Conservation (phyloP, 495 filamentous ascomycete species). For the Rostrohypoxylon terebratum region DNA sequence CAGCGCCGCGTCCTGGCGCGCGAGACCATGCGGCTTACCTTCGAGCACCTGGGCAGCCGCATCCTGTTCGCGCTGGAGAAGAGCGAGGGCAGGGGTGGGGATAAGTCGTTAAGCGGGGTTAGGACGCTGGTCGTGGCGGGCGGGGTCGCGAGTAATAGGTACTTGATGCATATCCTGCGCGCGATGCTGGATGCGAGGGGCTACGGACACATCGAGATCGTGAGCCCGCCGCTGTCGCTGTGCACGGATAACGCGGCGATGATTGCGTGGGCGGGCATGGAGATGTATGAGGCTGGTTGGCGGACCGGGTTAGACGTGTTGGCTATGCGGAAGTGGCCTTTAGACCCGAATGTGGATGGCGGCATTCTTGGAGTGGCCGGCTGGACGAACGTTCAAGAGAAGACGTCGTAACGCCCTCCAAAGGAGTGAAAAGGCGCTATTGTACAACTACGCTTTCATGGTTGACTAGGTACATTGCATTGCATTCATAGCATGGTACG, state of each 20-base stretch:
- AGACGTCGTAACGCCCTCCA: constrained; percentile 16
- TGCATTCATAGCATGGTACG: constrained; percentile 13
- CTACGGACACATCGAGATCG: constrained; percentile 69
- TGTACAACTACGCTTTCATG: constrained; percentile 15
- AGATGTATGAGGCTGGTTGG: constrained; percentile 90
- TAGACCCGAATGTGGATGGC: constrained; percentile 71
- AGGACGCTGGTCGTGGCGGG: constrained; percentile 83
- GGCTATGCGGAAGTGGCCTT: constrained; percentile 78
- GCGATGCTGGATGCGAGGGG: constrained; percentile 72
- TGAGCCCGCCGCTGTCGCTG: constrained; percentile 77
- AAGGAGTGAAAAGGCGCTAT: constrained; percentile 1
- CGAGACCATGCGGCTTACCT: constrained; percentile 79
- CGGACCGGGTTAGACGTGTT: constrained; percentile 67
- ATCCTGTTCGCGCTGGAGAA: constrained; percentile 71
- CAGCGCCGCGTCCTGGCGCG: constrained; percentile 75
- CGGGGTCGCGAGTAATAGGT: constrained; percentile 87
- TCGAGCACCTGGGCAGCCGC: constrained; percentile 85
- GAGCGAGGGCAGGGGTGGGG: background rate
- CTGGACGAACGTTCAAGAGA: constrained; percentile 47
- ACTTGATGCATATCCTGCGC: constrained; percentile 75
- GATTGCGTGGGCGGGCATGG: constrained; percentile 93
- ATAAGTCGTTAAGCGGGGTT: constrained; percentile 45
- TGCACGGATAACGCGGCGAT: constrained; percentile 99
- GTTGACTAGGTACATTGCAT: constrained; percentile 10
- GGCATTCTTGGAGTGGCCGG: constrained; percentile 61